Evolutionary conservation across 805 yeast genomes (phyloP), one percentile per base, ranked within the genome.

Genomic region (Sungouiozyma ichnusensis): DNA sequence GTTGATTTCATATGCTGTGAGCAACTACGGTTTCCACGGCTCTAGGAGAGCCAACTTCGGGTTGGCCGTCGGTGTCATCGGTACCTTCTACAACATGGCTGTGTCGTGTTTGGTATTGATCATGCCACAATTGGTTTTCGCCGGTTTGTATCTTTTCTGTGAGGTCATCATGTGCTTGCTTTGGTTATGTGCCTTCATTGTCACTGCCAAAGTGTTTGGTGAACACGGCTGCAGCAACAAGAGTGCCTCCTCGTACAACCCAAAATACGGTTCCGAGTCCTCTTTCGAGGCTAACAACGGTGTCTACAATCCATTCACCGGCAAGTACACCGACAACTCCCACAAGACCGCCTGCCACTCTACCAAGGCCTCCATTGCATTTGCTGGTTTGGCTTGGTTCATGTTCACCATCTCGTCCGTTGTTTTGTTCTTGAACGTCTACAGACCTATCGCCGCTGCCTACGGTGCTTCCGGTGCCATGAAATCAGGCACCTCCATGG

Each of bases 131-230:
- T 34, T 52, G 14, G 48, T 61, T 11, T 40, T 53, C 18, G 52
- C 58, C 7, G 65, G 65, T 33, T 43, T 51, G 1, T 32, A 58
- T 24, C 40, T 62, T 7, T 16, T 57, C 6, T 43, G 51, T 16
- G 69, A 65, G 44, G 32, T 52, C 3, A 20, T 63, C 5, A 20
- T 64, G 33, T 36, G 53, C 13, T 37, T 60, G 20, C 39, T 65
- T 16, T 63, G 66, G 66, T 42, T 65, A n/a, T 47, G 57, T 37
- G 57, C 62, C 1, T 65, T 64, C 38, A 54, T 65, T 38, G 65
- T 65, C 17, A 48, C 54, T 13, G 65, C 66, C 5, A 44, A 59
- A 9, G 48, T 51, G 3, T 55, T 56, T 40, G 60, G 66, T 33
- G 51, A 55, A 13, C 51, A 46, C 16, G 46, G 58, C 13, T 65